phyloP scores from a whole-genome alignment of 306 rosid species.

The Begonia peltatifolia region DNA sequence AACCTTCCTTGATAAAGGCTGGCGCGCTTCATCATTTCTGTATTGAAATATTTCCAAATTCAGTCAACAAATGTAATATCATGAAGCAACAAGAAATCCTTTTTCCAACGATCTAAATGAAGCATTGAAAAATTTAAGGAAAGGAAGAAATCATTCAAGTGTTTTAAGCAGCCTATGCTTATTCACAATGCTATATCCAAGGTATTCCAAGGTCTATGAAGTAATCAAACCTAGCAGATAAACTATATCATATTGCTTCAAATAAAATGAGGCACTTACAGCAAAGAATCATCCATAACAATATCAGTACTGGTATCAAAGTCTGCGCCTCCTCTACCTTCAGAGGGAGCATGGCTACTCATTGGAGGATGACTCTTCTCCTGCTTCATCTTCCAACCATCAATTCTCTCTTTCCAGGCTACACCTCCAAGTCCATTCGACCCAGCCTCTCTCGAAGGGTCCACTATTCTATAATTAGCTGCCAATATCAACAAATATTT shows the following conservation, averaged over 20 bases:
- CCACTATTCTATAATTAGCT: constrained; percentile 75
- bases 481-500: constrained; percentile 18
- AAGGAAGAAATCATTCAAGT: constrained; percentile 1
- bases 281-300: constrained; percentile 65
- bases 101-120: constrained; percentile 4
- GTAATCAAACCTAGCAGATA: too few species aligned
- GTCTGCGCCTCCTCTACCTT: constrained; percentile 80
- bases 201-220: too few species aligned
- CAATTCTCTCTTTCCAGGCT: constrained; percentile 99
- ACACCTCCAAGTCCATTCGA: constrained; percentile 72
- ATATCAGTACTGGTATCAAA: constrained; percentile 94
- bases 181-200: too few species aligned
- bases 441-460: constrained; percentile 44
- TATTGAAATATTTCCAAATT: constrained; percentile 5
- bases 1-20: constrained; percentile 96
- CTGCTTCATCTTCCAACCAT: constrained; percentile 99
- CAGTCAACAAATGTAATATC: constrained; percentile 1
- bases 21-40: constrained; percentile 96
- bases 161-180: neutral
- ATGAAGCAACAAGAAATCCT: neutral
- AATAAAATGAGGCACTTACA: constrained; percentile 34
- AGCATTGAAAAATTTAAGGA: constrained; percentile 1
- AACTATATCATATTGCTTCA: too few species aligned
- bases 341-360: constrained; percentile 91
- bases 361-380: constrained; percentile 72